Conservation (phyloP, 1,284 basidiomycete genomes). For the Cutaneotrichosporon sp. region DNA sequence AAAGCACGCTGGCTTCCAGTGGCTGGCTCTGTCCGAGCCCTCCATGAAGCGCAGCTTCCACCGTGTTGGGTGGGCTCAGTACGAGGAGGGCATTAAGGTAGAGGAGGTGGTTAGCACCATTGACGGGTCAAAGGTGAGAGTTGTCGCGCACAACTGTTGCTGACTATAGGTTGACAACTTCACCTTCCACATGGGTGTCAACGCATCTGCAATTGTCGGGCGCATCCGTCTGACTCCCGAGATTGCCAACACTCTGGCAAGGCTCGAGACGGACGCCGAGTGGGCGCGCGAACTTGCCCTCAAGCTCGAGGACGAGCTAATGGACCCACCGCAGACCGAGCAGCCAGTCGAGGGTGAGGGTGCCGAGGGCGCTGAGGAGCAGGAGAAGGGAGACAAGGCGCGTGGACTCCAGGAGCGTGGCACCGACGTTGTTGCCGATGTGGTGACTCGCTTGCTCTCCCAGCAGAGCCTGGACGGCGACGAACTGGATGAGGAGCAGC, state of each 20-base stretch:
- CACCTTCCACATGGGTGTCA: constrained; percentile 84
- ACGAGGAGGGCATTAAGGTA: constrained; percentile 80
- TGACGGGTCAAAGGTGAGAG: constrained; percentile 78
- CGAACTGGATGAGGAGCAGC: constrained; percentile 35
- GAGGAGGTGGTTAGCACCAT: constrained; percentile 67
- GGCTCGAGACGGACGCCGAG: constrained; percentile 73
- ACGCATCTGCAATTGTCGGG: constrained; percentile 73
- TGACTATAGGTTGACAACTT: constrained; percentile 79
- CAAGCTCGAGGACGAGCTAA: constrained; percentile 66
- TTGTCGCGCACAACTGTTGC: constrained; percentile 4
- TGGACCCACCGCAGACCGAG: constrained; percentile 46
- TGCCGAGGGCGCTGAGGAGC: constrained; percentile 16
- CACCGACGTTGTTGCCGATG: constrained; percentile 45
- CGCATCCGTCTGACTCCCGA: constrained; percentile 77
- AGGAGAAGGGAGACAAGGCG: constrained; percentile 19
- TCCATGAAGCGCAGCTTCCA: constrained; percentile 86
- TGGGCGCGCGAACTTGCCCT: constrained; percentile 70
- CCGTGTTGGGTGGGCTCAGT: constrained; percentile 87
- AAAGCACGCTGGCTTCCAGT: constrained; percentile 56
- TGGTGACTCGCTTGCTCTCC: constrained; percentile 36
- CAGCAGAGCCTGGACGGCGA: constrained; percentile 33
- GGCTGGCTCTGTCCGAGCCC: constrained; percentile 86
- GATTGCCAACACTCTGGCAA: constrained; percentile 71
- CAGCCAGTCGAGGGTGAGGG: constrained; percentile 50
- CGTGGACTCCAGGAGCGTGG: constrained; percentile 41